Evolutionary conservation across 2,329 filamentous ascomycete genomes (phyloP).

Genomic region (Colletotrichum sp.): DNA sequence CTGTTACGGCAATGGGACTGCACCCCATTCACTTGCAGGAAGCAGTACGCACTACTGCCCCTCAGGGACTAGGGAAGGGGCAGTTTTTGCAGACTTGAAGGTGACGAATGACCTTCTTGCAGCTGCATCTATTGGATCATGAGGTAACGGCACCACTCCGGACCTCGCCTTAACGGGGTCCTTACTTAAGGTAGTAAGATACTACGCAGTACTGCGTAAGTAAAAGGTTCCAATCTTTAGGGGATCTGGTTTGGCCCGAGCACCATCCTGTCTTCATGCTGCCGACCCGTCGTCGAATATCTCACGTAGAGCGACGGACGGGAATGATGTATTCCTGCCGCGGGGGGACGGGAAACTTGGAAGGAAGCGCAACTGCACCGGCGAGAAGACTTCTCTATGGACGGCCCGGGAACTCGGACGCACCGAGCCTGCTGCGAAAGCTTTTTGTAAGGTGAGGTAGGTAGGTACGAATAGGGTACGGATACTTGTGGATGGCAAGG

Average conservation of each 20-base stretch:
- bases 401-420: background rate
- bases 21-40: background rate
- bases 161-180: background rate
- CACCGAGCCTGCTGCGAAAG: background rate
- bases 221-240: background rate
- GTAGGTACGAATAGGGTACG: background rate
- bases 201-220: too few species aligned
- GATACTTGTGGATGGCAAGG: background rate
- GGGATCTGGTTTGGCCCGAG: background rate
- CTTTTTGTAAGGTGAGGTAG: background rate
- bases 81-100: background rate
- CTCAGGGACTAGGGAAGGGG: background rate
- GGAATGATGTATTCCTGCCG: background rate
- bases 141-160: background rate
- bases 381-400: background rate
- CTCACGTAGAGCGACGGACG: background rate
- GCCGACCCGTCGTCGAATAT: background rate
- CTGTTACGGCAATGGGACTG: background rate
- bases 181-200: too few species aligned
- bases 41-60: background rate
- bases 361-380: background rate
- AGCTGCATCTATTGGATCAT: slow-evolving; percentile 15
- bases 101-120: slow-evolving; percentile 19
- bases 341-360: slow-evolving; percentile 2
- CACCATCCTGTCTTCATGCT: background rate